Percentiles rank a stretch among this genome's conserved stretches.
phyloP scores from a whole-genome alignment of 345 rosid genomes.

The Corchorus capsularis region DNA sequence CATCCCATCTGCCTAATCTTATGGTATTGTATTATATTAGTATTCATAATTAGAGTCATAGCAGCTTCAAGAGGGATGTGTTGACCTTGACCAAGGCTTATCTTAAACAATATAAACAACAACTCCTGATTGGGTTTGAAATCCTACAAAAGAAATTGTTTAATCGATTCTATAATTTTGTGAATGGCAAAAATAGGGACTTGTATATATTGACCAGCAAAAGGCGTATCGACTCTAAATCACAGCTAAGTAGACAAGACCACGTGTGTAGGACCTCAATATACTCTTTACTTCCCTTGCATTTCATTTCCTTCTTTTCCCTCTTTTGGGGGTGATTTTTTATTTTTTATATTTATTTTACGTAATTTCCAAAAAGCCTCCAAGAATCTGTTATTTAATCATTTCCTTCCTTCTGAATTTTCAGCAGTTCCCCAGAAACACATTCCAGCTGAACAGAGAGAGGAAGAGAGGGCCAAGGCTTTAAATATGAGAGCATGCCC shows the following conservation, averaged over 20 bases:
- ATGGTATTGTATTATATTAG: no score
- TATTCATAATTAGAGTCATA: no score
- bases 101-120: no score
- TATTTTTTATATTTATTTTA: no score
- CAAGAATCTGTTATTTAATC: slow-evolving; percentile 57
- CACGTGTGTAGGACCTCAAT: slow-evolving; percentile 90
- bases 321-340: not conserved
- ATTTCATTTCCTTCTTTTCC: slow-evolving; percentile 16
- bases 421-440: slow-evolving; percentile 40
- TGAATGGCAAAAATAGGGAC: slow-evolving; percentile 20
- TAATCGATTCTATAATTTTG: slow-evolving; percentile 12
- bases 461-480: slow-evolving; percentile 1
- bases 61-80: no score
- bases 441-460: slow-evolving; percentile 22
- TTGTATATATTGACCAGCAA: slow-evolving; percentile 55
- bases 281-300: slow-evolving; percentile 30
- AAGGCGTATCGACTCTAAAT: slow-evolving; percentile 39
- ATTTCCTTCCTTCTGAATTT: slow-evolving; percentile 32
- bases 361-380: slow-evolving; percentile 41
- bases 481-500: slow-evolving; percentile 28
- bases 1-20: not conserved
- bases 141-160: slow-evolving; percentile 5
- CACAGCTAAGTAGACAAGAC: slow-evolving; percentile 73
- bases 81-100: not conserved
- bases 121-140: not conserved